Evolutionary conservation across 345 rosid genomes (phyloP).

Genomic region (Acer campestre): DNA sequence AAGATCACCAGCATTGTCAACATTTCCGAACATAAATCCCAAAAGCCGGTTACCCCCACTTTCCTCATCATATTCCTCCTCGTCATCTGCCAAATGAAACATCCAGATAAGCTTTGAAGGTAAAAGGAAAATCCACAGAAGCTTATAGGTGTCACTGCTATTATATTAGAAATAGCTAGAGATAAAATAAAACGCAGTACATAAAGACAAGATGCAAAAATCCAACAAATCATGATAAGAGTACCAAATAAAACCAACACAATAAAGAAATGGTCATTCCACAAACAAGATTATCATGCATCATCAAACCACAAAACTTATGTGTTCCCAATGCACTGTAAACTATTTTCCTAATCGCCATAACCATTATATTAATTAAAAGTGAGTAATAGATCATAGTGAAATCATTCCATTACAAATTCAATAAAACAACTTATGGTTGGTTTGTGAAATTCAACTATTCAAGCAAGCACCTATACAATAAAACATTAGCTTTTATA

Average conservation of each 20-base stretch:
- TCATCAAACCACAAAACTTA: neutral
- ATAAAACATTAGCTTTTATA: neutral
- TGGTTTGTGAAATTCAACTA: too few species aligned
- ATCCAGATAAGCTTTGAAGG: conserved; percentile 10
- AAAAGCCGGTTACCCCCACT: conserved; percentile 68
- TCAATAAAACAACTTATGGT: neutral
- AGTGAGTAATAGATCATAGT: too few species aligned
- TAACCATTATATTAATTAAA: neutral
- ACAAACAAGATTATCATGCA: neutral
- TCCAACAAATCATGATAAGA: neutral
- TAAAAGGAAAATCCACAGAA: neutral
- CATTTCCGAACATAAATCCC: conserved; percentile 96
- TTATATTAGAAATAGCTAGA: neutral
- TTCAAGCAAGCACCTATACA: too few species aligned
- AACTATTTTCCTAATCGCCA: neutral
- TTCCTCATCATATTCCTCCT: conserved; percentile 77
- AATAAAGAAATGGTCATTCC: neutral
- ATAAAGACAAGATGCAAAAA: neutral
- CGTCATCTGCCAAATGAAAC: conserved; percentile 52
- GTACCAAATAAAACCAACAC: conserved; percentile 3
- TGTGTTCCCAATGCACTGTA: neutral
- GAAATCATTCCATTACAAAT: neutral
- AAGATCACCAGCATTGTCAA: conserved; percentile 90
- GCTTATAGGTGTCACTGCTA: neutral
- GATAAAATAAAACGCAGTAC: neutral